A percentile compares a stretch with the other conserved stretches of the same genome.
These are phyloP conservation scores for Coemansia sp. DNA, from an alignment of 192 early-diverging fungal genomes.

Conservation along the genomic window DNA sequence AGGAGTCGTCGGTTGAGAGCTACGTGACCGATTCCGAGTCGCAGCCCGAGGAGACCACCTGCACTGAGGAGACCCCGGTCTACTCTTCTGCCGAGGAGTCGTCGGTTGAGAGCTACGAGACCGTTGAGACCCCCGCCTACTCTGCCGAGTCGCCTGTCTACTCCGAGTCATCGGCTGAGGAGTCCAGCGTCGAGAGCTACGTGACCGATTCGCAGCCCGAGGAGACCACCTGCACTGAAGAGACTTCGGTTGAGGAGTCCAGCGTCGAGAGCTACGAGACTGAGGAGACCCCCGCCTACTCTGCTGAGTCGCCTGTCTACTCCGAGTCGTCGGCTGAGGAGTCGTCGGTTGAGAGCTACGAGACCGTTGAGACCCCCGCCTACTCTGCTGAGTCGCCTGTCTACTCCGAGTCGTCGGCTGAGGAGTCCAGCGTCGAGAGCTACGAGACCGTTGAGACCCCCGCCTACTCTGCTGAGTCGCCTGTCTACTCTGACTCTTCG, in stretches of 20 bases:
- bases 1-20: too few relatives aligned
- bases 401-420: neutral
- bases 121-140: neutral
- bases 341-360: too few relatives aligned
- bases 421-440: too few relatives aligned
- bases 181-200: too few relatives aligned
- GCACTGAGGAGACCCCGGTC: neutral
- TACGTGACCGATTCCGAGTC: conserved; percentile 2
- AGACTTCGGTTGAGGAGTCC: too few relatives aligned
- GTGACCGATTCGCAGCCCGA: conserved; percentile 3
- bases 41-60: neutral
- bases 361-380: too few relatives aligned
- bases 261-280: conserved; percentile 1
- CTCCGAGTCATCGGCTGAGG: neutral
- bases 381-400: neutral
- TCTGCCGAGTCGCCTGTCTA: neutral
- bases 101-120: conserved; percentile 1
- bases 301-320: neutral
- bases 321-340: too few relatives aligned
- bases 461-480: neutral
- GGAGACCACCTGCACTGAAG: neutral
- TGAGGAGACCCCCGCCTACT: neutral
- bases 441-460: neutral
- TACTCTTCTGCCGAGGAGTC: too few relatives aligned
- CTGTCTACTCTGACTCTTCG: neutral